Evolutionary conservation across 306 rosid species (phyloP), one percentile per base, ranked within the genome.

Genomic region (Rosa rugosa): DNA sequence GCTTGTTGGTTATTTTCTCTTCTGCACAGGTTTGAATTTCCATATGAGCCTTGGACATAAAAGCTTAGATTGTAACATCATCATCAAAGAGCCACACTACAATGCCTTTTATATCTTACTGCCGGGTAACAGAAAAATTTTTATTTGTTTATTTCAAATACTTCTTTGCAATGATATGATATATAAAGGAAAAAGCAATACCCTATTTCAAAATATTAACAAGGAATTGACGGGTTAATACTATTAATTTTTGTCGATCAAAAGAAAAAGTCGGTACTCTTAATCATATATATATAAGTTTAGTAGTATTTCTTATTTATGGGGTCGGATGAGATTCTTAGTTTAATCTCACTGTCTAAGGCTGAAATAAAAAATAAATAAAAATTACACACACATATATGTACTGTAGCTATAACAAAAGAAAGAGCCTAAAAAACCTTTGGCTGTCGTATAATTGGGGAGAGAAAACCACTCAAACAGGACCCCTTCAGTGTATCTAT

Each of bases 371-470:
- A 14, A 16, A 53, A 18, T 27, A 53, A 1, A 53, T 18, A 16
- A 5, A 16, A 31, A 44, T 22, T 31, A 6, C 34, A 31, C 44
- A 31, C 31, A 63, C 42, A 63, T 20, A 63, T 11, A 63, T 8
- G 36, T 31, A 31, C 18, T 5, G 41, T 14, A 27, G 42, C 69
- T 31, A 31, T 25, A 63, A 31, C 64, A 6, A 6, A 63, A 27
- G 44, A 34, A 31, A 34, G 4, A 31, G 42, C 25, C n/a, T 51
- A 20, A 5, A 25, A 13, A 64, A 64, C 42, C 67, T 31, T 75
- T 75, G 46, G 69, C 69, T 59, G 69, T 59, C 70, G 60, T 59
- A 45, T 60, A 7, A 34, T 76, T 34, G 42, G 11, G 73, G 67
- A 64, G 65, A 51, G 27, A 31, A 80, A 34, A 65, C 50, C 47